phyloP scores from a whole-genome alignment of 495 filamentous ascomycete species.

The Penicillium maclennaniae region DNA sequence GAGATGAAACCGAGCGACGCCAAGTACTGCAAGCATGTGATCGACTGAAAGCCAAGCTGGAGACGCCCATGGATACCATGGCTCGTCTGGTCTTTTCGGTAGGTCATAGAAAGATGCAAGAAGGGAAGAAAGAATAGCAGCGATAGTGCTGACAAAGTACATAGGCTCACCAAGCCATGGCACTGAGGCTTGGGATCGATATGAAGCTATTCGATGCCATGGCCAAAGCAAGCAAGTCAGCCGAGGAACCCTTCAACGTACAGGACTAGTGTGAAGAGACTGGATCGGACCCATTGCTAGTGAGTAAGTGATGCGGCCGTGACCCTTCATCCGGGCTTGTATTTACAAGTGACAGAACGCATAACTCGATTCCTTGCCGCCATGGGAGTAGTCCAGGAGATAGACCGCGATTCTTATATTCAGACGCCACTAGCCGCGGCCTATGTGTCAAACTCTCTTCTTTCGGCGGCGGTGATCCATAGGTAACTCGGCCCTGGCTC shows the following conservation, averaged over 20 bases:
- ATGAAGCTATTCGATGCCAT: constrained; percentile 23
- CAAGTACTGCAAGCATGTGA: constrained; percentile 18
- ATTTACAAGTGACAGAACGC: constrained; percentile 2
- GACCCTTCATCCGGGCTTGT: neutral
- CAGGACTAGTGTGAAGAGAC: constrained; percentile 1
- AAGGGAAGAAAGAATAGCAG: neutral
- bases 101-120: constrained; percentile 3
- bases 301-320: constrained; percentile 9
- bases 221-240: neutral
- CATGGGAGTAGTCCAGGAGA: constrained; percentile 7
- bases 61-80: constrained; percentile 3
- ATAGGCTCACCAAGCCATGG: constrained; percentile 22
- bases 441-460: constrained; percentile 11
- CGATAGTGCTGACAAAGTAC: neutral
- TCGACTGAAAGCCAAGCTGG: constrained; percentile 5
- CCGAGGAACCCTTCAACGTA: neutral
- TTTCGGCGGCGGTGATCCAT: constrained; percentile 16
- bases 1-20: neutral
- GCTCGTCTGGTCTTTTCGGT: constrained; percentile 19
- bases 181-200: constrained; percentile 17
- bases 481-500: constrained; percentile 2
- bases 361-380: constrained; percentile 16
- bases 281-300: constrained; percentile 14
- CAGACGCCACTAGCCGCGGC: constrained; percentile 9
- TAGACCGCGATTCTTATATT: constrained; percentile 3